Conservation (phyloP, 768 basidiomycete genomes). For the Boletus reticuloceps region DNA sequence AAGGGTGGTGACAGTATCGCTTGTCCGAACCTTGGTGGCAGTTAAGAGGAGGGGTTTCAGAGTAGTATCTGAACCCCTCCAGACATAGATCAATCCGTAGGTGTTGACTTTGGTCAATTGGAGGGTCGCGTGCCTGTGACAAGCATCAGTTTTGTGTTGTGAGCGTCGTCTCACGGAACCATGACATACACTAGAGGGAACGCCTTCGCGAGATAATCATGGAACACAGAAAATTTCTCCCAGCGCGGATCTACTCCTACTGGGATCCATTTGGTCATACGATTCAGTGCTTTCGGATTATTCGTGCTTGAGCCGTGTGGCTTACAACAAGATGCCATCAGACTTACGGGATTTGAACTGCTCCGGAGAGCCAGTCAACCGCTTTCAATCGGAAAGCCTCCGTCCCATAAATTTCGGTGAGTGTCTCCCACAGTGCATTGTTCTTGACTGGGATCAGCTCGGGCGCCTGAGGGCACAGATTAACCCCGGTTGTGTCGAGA, state of each 20-base stretch:
- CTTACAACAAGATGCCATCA: not conserved
- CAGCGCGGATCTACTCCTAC: not conserved
- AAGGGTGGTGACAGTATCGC: not conserved
- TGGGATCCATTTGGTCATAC: not conserved
- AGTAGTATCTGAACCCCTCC: not conserved
- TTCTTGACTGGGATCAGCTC: not conserved
- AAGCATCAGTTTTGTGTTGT: not conserved
- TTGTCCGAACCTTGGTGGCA: not conserved
- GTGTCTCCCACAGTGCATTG: not conserved
- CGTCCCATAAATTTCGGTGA: not conserved
- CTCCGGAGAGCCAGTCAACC: not conserved
- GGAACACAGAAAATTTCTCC: not conserved
- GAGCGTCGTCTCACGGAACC: not conserved
- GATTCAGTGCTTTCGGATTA: not conserved
- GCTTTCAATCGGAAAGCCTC: not conserved
- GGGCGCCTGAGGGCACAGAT: not conserved
- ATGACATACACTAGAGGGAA: not conserved
- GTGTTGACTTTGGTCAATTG: not conserved
- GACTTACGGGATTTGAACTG: not conserved
- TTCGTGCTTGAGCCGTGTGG: not conserved
- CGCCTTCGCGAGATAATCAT: not conserved
- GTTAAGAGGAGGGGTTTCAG: not conserved
- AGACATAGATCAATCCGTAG: not conserved
- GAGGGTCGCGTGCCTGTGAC: not conserved
- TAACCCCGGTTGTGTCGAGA: not conserved